Base-by-base conservation (phyloP, 345 rosid species). In the Noccaea bulbosa region DNA sequence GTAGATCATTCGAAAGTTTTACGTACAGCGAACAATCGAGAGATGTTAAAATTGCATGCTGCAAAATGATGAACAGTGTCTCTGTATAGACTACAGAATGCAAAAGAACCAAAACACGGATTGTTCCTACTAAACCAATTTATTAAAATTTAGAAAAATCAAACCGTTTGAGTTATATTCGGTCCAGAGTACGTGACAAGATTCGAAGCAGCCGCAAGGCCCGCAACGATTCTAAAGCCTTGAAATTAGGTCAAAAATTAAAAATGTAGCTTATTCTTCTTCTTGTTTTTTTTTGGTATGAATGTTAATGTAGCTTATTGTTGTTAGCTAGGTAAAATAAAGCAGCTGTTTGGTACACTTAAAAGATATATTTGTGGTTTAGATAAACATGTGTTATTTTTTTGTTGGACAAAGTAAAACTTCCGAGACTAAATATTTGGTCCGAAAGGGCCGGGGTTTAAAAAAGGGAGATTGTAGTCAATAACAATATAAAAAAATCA, bases 41-140 rank as follows among this genome's bases (percentile, higher is more conserved):
- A 75, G 59, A 44, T 47, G 49, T 27, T 30, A 24, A 55, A 8
- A 37, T 11, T 47, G 20, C 20, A 17, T 17, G 47, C 8, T 48
- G 66, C 71, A 17, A 54, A 16, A 63, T 63, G 54, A 52, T 30
- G 59, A 62, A 48, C 77, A 47, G 62, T 47, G 46, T 66, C 35
- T 55, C 8, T 37, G 16, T 65, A 11, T 35, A 24, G 20, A 41
- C 40, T 53, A 41, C 22, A 66, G 10, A 41, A 41, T 11, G 39
- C 45, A 6, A 49, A 7, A 48, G 11, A 37, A 30, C 34, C 43
- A 55, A 39, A 30, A 34, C 57, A 37, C 46, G 5, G 43, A 24
- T 43, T 64, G 32, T 35, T 70, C 20, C 34, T 7, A 65, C 27
- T 49, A 48, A 73, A 46, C 38, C 44, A 20, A 73, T 7, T 72